Evolutionary conservation across 192 early-diverging fungal genomes (phyloP), one percentile per base, ranked within the genome.

Genomic region (Backusella australiensis): DNA sequence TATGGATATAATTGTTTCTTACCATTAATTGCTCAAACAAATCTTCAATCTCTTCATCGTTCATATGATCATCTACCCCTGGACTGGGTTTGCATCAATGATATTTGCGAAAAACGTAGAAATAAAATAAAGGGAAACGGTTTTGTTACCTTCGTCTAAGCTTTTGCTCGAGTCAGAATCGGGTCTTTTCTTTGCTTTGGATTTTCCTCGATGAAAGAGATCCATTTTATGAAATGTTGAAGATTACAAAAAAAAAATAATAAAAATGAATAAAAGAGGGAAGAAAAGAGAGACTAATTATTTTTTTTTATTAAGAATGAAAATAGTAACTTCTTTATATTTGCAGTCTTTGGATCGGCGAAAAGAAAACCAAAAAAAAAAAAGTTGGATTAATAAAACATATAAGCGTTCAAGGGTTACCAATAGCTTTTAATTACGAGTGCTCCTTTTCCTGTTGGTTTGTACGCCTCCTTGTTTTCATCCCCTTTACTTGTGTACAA

Each of bases 11-110:
- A 15, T 4, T 44, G 11, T 3, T 3, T 17, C 46, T 53, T 84
- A 84, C 86, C 78, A 89, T 79, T 80, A 89, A 82, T 34, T 83
- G 80, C 39, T 85, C 80, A 70, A 89, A 89, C 36, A 85, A 75
- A 17, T 79, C 77, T 59, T 89, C 86, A 59, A 89, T 80, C 67
- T 87, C 86, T 49, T 76, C 75, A 75, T 89, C 87, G 14, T 79
- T 69, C 63, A 67, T 34, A 32, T 21, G 66, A 11, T 66, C 59
- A 34, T 35, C 69, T 26, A 66, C 34, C 73, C 42, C 53, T 44
- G 15, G 34, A 53, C 66, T 71, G 34, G 34, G 26, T 70, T 77
- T 65, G 49, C n/a, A 59, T 59, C 53, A 59, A 59, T 59, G 1
- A 23, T 59, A 59, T 26, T 23, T 26, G 21, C 23, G n/a, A 59